Evolutionary conservation across 805 yeast genomes (phyloP), one percentile per base, ranked within the genome.

Genomic region (Isabelozyma rhagii): DNA sequence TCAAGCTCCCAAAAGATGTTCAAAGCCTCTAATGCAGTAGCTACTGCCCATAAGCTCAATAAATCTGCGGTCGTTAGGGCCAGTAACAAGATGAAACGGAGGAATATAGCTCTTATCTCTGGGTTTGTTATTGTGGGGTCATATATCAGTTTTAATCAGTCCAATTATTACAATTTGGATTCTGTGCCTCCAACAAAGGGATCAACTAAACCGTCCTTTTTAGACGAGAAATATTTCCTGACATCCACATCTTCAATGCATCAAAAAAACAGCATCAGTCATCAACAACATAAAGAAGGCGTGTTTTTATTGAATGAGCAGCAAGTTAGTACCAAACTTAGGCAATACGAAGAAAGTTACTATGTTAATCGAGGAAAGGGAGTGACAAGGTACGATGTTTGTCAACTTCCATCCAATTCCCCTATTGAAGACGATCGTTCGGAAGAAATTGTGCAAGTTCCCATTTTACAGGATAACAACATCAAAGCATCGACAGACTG

Each of bases 361-460:
- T 64, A 72, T 34, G 93, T 93, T 17, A 85, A 87, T 56, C 78
- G 97, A 51, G 92, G 93, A 10, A 85, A 87, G 52, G 98, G 98
- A 17, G 93, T 94, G 15, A 66, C 83, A 9, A 77, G 99, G 50
- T 93, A 91, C 62, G 99, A 94, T 64, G 80, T 90, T 27, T 80
- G 94, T 39, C 99, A 94, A 68, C 71, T 94, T 47, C 87, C 97
- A 8, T 86, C 96, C 42, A 94, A 94, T 66, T 83, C 87, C 47
- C 98, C 98, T 9, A 89, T 92, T 55, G 99, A 94, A 65, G 99
- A 94, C 64, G 97, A 89, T 61, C 81, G 94, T 51, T 81, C 93
- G 2, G 98, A 92, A 62, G 86, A 85, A 53, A 82, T 88, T 36
- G 81, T 87, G 8, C 87, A 86, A 48, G 84, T 85, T 0, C 89